Percentiles rank a stretch among this genome's conserved stretches.
These are phyloP conservation scores for Trypethelium eluteriae DNA, from an alignment of 495 filamentous ascomycete genomes.

Conservation along the genomic window DNA sequence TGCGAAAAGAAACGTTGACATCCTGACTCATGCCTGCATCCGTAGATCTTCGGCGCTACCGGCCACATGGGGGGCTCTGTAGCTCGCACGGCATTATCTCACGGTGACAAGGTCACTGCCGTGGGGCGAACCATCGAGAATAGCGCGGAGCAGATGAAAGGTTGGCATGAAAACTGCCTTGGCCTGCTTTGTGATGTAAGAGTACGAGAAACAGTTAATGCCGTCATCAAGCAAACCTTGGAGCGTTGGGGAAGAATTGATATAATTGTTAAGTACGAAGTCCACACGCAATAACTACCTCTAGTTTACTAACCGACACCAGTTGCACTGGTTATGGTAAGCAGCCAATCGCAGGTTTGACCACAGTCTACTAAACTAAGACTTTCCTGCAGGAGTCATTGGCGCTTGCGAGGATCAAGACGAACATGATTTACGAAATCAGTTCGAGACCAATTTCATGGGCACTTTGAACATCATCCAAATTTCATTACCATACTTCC, in stretches of 20 bases:
- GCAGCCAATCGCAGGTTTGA: not conserved
- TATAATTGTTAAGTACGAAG: constrained; percentile 66
- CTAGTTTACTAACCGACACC: constrained; percentile 18
- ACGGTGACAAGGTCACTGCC: constrained; percentile 79
- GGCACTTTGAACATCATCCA: constrained; percentile 91
- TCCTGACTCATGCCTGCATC: not conserved
- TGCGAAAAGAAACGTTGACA: not conserved
- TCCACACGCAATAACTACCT: not conserved
- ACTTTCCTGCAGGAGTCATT: constrained; percentile 57
- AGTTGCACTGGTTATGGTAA: constrained; percentile 28
- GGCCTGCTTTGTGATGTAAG: constrained; percentile 85
- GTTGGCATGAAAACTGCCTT: constrained; percentile 60
- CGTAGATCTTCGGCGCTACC: constrained; percentile 82
- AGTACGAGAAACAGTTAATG: constrained; percentile 64
- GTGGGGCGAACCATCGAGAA: constrained; percentile 82
- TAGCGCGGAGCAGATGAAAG: constrained; percentile 60
- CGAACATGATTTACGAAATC: constrained; percentile 85
- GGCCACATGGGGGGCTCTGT: constrained; percentile 93
- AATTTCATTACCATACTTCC: constrained; percentile 80
- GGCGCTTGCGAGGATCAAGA: constrained; percentile 96
- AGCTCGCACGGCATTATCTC: constrained; percentile 67
- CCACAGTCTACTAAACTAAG: not conserved
- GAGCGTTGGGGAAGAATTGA: constrained; percentile 73
- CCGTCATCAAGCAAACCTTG: constrained; percentile 60
- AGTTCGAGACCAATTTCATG: constrained; percentile 96